These are phyloP conservation scores for Trichoderma semiorbis DNA, from an alignment of 2,329 filamentous ascomycete genomes.

Conservation along the genomic window DNA sequence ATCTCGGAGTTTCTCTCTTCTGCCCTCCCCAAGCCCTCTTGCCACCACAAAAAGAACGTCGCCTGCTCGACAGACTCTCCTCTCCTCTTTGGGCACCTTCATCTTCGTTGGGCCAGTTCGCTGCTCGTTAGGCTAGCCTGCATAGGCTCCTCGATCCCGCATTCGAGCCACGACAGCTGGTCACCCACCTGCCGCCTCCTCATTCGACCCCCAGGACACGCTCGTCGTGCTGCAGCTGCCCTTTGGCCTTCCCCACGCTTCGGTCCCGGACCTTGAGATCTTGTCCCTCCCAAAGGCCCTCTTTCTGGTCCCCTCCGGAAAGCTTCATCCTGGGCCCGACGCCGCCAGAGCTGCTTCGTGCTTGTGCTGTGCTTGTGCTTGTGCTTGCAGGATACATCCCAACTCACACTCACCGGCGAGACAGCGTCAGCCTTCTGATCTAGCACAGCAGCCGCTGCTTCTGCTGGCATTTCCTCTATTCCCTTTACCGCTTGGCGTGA, in stretches of 20 bases:
- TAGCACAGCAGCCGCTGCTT: slow-evolving; percentile 14
- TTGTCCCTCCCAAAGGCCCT: slow-evolving; percentile 28
- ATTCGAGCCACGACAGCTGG: slow-evolving; percentile 41
- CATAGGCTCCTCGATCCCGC: slow-evolving; percentile 36
- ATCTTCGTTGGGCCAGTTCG: slow-evolving; percentile 30
- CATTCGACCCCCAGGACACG: slow-evolving; percentile 27
- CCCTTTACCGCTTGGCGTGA: slow-evolving; percentile 20
- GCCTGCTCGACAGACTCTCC: background rate
- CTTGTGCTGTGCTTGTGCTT: slow-evolving; percentile 12
- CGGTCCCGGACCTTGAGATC: slow-evolving; percentile 25
- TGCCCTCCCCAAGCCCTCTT: background rate
- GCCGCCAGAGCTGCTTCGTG: slow-evolving; percentile 23
- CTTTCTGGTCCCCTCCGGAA: slow-evolving; percentile 23
- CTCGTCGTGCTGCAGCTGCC: slow-evolving; percentile 30
- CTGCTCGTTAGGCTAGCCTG: slow-evolving; percentile 36
- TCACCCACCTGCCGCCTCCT: slow-evolving; percentile 29
- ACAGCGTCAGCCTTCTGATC: slow-evolving; percentile 23
- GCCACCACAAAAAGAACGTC: background rate
- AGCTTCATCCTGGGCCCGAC: slow-evolving; percentile 26
- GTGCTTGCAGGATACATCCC: slow-evolving; percentile 34
- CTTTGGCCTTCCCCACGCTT: slow-evolving; percentile 33
- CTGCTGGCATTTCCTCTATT: slow-evolving; percentile 16
- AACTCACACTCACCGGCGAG: slow-evolving; percentile 29
- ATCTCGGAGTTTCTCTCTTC: background rate
- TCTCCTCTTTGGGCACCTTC: slow-evolving; percentile 18